Conservation (phyloP, 2,329 filamentous ascomycete species). For the Dothideomycetes sp. region DNA sequence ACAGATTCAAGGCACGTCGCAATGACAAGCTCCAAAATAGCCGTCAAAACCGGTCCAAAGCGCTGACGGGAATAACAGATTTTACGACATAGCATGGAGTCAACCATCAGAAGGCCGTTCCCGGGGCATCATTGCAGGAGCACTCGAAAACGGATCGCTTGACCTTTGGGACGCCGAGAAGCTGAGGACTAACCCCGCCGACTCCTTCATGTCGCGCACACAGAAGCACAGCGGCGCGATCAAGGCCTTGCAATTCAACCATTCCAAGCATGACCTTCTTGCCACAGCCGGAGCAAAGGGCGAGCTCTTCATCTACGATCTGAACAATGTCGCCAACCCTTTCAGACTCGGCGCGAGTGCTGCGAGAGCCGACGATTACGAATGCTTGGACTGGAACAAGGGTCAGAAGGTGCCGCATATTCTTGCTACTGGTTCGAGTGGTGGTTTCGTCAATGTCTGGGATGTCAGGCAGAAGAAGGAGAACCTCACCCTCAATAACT, state of each 20-base stretch:
- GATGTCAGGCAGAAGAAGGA: slow-evolving; percentile 97
- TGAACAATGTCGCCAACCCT: slow-evolving; percentile 79
- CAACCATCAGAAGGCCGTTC: slow-evolving; percentile 67
- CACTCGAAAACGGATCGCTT: slow-evolving; percentile 85
- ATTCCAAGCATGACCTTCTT: slow-evolving; percentile 77
- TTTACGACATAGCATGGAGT: slow-evolving; percentile 95
- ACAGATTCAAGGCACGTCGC: slow-evolving; percentile 72
- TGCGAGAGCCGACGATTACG: slow-evolving; percentile 86
- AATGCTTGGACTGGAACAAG: slow-evolving; percentile 96
- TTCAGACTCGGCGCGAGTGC: slow-evolving; percentile 81
- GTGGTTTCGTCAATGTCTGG: slow-evolving; percentile 96
- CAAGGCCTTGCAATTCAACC: slow-evolving; percentile 95
- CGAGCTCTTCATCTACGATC: slow-evolving; percentile 90
- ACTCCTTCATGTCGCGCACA: slow-evolving; percentile 76
- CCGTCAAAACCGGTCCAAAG: neutral
- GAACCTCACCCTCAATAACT: slow-evolving; percentile 83
- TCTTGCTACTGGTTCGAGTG: slow-evolving; percentile 81
- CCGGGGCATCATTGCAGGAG: slow-evolving; percentile 85
- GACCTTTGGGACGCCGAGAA: slow-evolving; percentile 86
- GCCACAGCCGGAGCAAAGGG: slow-evolving; percentile 90
- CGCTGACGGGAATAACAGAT: slow-evolving; percentile 42
- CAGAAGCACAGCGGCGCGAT: slow-evolving; percentile 86
- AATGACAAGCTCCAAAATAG: neutral
- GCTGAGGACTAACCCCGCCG: slow-evolving; percentile 39
- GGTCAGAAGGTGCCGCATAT: slow-evolving; percentile 79